phyloP scores from a whole-genome alignment of 768 basidiomycete genomes.

The Tremella yokohamensis region DNA sequence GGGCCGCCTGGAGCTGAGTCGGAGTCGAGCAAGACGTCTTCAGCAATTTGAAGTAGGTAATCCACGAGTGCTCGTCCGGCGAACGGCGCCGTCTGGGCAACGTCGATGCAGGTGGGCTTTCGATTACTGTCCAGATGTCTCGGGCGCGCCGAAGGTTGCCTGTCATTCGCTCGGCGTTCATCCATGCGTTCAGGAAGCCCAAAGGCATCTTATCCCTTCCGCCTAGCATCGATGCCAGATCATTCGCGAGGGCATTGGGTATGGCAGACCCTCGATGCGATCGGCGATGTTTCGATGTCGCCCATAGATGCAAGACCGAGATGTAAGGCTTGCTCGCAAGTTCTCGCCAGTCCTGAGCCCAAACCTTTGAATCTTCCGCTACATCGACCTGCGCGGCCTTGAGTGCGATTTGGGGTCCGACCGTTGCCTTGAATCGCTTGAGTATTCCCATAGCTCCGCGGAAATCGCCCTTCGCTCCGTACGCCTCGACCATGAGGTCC shows the following conservation, averaged over 20 bases:
- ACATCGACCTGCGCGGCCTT: background rate
- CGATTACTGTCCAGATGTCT: constrained; percentile 15
- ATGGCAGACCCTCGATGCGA: background rate
- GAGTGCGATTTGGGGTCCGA: constrained; percentile 1
- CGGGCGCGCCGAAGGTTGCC: constrained; percentile 13
- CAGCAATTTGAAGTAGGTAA: no score
- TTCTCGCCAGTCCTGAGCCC: background rate
- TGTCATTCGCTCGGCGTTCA: constrained; percentile 26
- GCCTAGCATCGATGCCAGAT: constrained; percentile 2
- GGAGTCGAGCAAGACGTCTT: no score
- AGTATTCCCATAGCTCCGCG: constrained; percentile 15
- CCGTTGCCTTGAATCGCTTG: constrained; percentile 10
- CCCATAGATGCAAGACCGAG: constrained; percentile 16
- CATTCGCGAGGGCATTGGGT: constrained; percentile 2
- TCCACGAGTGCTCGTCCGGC: no score
- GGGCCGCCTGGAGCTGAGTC: no score
- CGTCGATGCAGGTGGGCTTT: no score
- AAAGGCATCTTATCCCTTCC: constrained; percentile 7
- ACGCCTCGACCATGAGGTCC: constrained; percentile 21
- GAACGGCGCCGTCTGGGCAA: no score
- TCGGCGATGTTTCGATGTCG: background rate
- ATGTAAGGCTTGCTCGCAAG: constrained; percentile 8
- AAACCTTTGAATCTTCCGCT: background rate
- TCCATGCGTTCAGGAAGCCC: constrained; percentile 31
- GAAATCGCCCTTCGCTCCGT: constrained; percentile 14